Evolutionary conservation across 2,329 filamentous ascomycete species (phyloP).

Genomic region (Ophiostoma ulmi): DNA sequence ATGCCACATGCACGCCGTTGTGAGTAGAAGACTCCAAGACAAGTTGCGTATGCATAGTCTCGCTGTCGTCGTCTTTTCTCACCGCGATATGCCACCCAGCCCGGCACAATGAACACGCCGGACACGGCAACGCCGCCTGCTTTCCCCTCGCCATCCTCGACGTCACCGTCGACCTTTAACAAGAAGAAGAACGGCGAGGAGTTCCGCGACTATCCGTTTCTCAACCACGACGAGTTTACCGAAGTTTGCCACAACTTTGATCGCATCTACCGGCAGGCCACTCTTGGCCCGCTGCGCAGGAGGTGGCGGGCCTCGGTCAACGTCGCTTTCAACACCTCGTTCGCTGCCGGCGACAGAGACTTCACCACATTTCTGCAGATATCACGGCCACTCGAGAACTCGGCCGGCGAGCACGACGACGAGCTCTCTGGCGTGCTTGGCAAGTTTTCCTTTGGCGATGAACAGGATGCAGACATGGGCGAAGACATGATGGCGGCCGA

Average conservation of each 20-base stretch:
- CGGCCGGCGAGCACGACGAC: conserved; percentile 33
- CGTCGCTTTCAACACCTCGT: conserved; percentile 46
- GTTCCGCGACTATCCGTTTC: conserved; percentile 46
- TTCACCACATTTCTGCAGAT: conserved; percentile 54
- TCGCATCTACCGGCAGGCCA: conserved; percentile 53
- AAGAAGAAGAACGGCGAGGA: background rate
- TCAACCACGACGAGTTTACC: conserved; percentile 58
- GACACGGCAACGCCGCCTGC: conserved; percentile 6
- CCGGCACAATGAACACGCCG: conserved; percentile 9
- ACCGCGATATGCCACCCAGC: background rate
- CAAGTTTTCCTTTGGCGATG: conserved; percentile 40
- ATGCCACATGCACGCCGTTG: background rate
- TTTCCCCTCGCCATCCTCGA: background rate
- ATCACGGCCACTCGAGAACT: conserved; percentile 47
- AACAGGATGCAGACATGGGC: conserved; percentile 25
- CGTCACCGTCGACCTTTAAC: background rate
- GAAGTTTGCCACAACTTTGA: conserved; percentile 60
- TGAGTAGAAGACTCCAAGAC: background rate
- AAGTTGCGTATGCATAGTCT: background rate
- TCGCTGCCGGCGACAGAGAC: conserved; percentile 37
- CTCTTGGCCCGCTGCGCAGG: conserved; percentile 49
- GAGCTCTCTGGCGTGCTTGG: conserved; percentile 46
- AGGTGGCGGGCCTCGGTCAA: conserved; percentile 52
- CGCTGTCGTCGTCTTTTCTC: background rate
- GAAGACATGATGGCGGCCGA: conserved; percentile 17